Percentiles rank a stretch among this genome's conserved stretches.
Evolutionary conservation across 805 yeast genomes (phyloP).

Genomic region (Ascoidea asiatica): DNA sequence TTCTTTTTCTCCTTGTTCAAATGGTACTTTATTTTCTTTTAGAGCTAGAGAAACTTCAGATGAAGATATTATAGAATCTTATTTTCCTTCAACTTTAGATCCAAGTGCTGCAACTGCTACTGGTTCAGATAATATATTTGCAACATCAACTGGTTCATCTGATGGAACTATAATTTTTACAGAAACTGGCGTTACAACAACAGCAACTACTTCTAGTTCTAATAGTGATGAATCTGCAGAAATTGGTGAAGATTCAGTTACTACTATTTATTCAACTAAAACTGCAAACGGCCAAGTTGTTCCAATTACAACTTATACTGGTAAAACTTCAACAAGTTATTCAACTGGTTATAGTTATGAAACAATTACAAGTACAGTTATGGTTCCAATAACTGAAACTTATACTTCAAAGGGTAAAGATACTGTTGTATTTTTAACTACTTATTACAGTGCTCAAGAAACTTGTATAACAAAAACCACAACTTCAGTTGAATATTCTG

Average conservation of each 20-base stretch:
- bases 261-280: neutral
- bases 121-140: neutral
- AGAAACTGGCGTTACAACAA: neutral
- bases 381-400: conserved; percentile 6
- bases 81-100: conserved; percentile 4
- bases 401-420: conserved; percentile 1
- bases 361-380: conserved; percentile 5
- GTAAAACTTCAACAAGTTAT: conserved; percentile 1
- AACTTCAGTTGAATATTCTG: neutral
- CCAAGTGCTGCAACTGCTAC: neutral
- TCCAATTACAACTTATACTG: neutral
- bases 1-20: conserved; percentile 1
- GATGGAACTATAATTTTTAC: too few relatives aligned
- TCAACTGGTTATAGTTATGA: conserved; percentile 3
- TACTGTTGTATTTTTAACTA: conserved; percentile 7
- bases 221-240: neutral
- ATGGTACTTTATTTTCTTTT: conserved; percentile 2
- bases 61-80: conserved; percentile 1
- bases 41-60: conserved; percentile 2
- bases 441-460: neutral
- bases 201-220: neutral
- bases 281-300: neutral
- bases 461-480: neutral
- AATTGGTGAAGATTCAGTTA: neutral
- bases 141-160: neutral